Percentiles rank a stretch among this genome's conserved stretches.
Conservation (phyloP, 2,329 filamentous ascomycete species). For the Xylaria multiplex region DNA sequence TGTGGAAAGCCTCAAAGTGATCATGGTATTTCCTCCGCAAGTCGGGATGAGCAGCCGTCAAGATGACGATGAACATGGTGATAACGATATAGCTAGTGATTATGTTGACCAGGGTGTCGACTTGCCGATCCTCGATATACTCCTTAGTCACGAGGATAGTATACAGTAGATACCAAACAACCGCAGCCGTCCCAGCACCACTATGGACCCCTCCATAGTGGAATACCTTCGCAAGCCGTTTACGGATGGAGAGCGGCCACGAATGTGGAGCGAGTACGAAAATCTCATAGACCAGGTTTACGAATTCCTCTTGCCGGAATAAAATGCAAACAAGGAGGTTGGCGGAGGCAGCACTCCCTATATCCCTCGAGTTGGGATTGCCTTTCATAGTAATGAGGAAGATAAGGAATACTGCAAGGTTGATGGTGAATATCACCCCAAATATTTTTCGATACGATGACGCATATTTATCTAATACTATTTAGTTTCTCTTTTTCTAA, state of each 20-base stretch:
- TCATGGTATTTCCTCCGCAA: conserved; percentile 73
- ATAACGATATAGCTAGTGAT: conserved; percentile 58
- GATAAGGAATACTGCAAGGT: conserved; percentile 60
- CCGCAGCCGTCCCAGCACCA: conserved; percentile 61
- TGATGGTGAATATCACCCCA: conserved; percentile 61
- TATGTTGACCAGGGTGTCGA: conserved; percentile 41
- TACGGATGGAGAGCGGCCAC: conserved; percentile 60
- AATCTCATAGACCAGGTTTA: conserved; percentile 61
- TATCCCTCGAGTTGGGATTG: conserved; percentile 51
- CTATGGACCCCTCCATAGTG: conserved; percentile 64
- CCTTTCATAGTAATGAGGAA: conserved; percentile 51
- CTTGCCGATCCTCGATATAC: conserved; percentile 39
- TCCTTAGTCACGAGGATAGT: conserved; percentile 46
- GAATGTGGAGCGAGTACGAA: conserved; percentile 58
- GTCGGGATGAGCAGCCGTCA: conserved; percentile 70
- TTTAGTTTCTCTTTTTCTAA: conserved; percentile 24
- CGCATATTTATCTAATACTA: conserved; percentile 43
- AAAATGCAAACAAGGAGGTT: conserved; percentile 62
- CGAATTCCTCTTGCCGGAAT: conserved; percentile 63
- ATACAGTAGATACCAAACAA: conserved; percentile 60
- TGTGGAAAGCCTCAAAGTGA: conserved; percentile 76
- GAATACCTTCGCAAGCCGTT: conserved; percentile 62
- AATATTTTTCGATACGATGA: conserved; percentile 65
- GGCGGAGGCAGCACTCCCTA: conserved; percentile 55
- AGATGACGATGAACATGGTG: conserved; percentile 66